phyloP scores from a whole-genome alignment of 352 stramenopile species.

The Globisporangium nunn region DNA sequence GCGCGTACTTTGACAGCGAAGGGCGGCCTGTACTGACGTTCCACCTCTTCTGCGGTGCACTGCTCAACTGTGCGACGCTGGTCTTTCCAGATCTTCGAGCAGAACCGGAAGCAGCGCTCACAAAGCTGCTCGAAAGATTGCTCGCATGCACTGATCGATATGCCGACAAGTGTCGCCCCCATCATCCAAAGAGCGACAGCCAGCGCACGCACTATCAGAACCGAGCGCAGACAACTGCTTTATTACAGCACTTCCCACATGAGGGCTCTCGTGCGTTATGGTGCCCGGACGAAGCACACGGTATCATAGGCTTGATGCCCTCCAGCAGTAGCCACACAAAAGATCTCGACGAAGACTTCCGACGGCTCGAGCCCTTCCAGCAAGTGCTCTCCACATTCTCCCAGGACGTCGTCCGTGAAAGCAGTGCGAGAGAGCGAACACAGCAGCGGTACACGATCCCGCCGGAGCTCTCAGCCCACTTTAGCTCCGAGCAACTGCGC shows the following conservation, averaged over 20 bases:
- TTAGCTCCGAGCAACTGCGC: slow-evolving; percentile 21
- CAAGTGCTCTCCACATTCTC: slow-evolving; percentile 29
- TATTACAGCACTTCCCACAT: slow-evolving; percentile 11
- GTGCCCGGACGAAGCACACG: slow-evolving; percentile 2
- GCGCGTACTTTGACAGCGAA: slow-evolving; percentile 46
- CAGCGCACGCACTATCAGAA: background rate
- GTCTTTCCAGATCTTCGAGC: slow-evolving; percentile 15
- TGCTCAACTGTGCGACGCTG: slow-evolving; percentile 42
- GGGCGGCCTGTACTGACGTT: slow-evolving; percentile 43
- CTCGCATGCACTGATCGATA: background rate
- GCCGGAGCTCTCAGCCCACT: slow-evolving; percentile 18
- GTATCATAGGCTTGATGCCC: background rate
- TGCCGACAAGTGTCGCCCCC: background rate
- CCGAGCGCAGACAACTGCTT: background rate
- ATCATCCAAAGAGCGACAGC: background rate
- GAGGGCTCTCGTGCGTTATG: background rate
- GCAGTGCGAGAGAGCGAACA: slow-evolving; percentile 15
- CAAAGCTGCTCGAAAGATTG: background rate
- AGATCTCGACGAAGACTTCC: slow-evolving; percentile 16
- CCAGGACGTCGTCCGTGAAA: slow-evolving; percentile 19
- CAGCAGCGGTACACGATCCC: slow-evolving; percentile 22
- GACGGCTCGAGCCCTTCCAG: slow-evolving; percentile 20
- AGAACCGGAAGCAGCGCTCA: slow-evolving; percentile 9
- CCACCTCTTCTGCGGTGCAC: slow-evolving; percentile 39
- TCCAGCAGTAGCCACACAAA: background rate